Base-by-base conservation (phyloP, 1,284 basidiomycete species). In the Melanopsichium pennsylvanicum region DNA sequence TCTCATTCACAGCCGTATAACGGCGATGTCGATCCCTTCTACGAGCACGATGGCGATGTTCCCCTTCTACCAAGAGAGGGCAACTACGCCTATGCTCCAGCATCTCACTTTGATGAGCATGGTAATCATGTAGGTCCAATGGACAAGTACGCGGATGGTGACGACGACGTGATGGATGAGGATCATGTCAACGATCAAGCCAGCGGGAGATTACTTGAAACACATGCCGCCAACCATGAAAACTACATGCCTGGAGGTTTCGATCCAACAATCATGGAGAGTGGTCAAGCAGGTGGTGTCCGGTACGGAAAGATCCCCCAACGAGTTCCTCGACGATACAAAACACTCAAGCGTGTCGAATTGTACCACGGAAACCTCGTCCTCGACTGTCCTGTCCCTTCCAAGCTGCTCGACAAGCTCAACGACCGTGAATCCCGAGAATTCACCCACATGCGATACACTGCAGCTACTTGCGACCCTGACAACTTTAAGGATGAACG, bases 401-500 rank as follows among this genome's bases (percentile, higher is more conserved):
- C 71, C 41, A 76, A 74, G 47, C 64, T 79, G 26, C 60, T 58
- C 31, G 51, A 62, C 40, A 76, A 95, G 49, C 83, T 97, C 25
- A 92, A 92, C 3, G 85, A 91, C 56, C 86, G 88, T 60, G 90
- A 90, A 35, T 88, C 90, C 41, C 86, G 87, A 25, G 95, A 97
- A 83, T 93, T 92, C 83, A 88, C 85, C 76, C 87, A 87, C 75
- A 90, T 91, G 51, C 86, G 69, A 10, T 78, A 79, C 51, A 76
- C 76, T 1, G 79, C 79, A 16, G 74, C 75, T n/a, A 78, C 77
- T 1, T 75, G 75, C 50, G 72, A 74, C 39, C 93, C 95, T 0
- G 92, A 99, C 80, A 89, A 93, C 36, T 97, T 97, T 79, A 88
- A 91, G 78, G 85, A 85, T 27, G 77, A 80, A 49, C 56, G 70